phyloP scores from a whole-genome alignment of 2,329 filamentous ascomycete genomes.

The Arthrobotrys entomopaga region DNA sequence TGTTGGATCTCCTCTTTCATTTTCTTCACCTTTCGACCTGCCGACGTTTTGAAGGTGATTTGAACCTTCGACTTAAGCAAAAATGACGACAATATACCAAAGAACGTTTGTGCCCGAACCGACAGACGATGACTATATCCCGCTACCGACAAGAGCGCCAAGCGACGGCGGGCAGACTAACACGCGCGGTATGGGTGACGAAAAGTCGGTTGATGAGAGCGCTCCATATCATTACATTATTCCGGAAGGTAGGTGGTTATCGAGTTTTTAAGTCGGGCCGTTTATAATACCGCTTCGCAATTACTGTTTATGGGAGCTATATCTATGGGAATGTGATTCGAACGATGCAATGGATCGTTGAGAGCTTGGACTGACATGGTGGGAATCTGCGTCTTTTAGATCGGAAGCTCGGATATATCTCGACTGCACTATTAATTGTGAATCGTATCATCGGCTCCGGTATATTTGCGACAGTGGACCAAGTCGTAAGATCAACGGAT shows the following conservation, averaged over 20 bases:
- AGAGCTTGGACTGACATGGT: slow-evolving; percentile 23
- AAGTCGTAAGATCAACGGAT: slow-evolving; percentile 68
- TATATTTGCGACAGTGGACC: slow-evolving; percentile 69
- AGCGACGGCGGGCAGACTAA: slow-evolving; percentile 25
- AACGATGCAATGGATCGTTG: slow-evolving; percentile 22
- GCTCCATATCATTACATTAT: slow-evolving; percentile 51
- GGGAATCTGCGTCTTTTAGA: slow-evolving; percentile 54
- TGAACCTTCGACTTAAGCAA: slow-evolving; percentile 24
- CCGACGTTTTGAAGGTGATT: slow-evolving; percentile 1
- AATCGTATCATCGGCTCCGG: slow-evolving; percentile 72
- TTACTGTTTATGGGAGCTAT: too few relatives aligned
- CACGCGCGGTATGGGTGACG: slow-evolving; percentile 13
- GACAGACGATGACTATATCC: slow-evolving; percentile 51
- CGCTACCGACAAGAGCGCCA: slow-evolving; percentile 34
- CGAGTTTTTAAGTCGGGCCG: neutral
- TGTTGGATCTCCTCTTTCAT: slow-evolving; percentile 36
- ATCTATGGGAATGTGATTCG: neutral
- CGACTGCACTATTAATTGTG: slow-evolving; percentile 68
- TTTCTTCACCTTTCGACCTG: slow-evolving; percentile 12
- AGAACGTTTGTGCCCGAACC: slow-evolving; percentile 48
- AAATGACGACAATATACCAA: slow-evolving; percentile 53
- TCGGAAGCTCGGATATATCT: slow-evolving; percentile 67
- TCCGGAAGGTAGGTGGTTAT: slow-evolving; percentile 35
- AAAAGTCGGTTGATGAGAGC: slow-evolving; percentile 44
- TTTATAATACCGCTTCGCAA: neutral